A percentile compares a stretch with the other conserved stretches of the same genome.
Evolutionary conservation across 352 stramenopile genomes (phyloP).

Genomic region (Blastocystis sp.): DNA sequence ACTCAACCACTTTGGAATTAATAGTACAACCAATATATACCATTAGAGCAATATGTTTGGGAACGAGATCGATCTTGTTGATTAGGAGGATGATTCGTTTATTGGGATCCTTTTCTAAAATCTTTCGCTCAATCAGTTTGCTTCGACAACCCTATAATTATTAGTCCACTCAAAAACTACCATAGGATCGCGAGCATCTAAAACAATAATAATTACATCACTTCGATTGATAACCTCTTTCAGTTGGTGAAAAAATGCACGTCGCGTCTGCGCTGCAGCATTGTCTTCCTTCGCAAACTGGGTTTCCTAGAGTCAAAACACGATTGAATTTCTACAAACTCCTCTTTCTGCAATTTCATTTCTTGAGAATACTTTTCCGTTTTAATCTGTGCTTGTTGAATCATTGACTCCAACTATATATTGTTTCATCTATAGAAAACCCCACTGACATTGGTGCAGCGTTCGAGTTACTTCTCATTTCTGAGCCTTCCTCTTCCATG

Average conservation of each 20-base stretch:
- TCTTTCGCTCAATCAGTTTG: constrained; percentile 83
- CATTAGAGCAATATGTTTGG: constrained; percentile 68
- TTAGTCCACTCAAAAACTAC: not conserved
- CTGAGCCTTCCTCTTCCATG: not conserved
- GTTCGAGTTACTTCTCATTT: no score
- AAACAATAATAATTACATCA: constrained; percentile 90
- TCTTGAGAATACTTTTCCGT: not conserved
- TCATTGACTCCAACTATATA: not conserved
- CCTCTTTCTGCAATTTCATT: not conserved
- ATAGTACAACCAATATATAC: not conserved
- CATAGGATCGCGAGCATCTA: constrained; percentile 91
- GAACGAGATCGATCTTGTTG: constrained; percentile 98
- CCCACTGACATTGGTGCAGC: not conserved
- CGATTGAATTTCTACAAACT: not conserved
- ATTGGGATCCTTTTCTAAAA: constrained; percentile 78
- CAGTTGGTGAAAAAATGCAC: constrained; percentile 87
- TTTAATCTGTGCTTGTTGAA: not conserved
- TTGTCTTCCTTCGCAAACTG: constrained; percentile 7
- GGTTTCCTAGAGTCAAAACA: not conserved
- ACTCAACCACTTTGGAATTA: constrained; percentile 77
- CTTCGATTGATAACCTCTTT: constrained; percentile 89
- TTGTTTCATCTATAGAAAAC: no score
- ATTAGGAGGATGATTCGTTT: constrained; percentile 94
- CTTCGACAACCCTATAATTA: constrained; percentile 75
- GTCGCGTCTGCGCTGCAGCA: constrained; percentile 70